A percentile compares a stretch with the other conserved stretches of the same genome.
phyloP scores from a whole-genome alignment of 768 basidiomycete species.

The Hygrophorus russula region DNA sequence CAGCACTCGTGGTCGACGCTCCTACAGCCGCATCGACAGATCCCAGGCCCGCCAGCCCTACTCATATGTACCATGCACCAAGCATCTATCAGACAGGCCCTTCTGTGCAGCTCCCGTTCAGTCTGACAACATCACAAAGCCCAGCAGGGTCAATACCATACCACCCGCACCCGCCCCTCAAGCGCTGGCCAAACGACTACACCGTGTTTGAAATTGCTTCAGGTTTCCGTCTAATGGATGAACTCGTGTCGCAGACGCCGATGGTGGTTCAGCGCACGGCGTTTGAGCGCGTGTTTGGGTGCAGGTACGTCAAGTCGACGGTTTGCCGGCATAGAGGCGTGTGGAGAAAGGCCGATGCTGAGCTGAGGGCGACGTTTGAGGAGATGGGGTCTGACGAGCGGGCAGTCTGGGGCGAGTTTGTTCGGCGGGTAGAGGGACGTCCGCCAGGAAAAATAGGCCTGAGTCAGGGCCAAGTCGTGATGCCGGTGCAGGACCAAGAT shows the following conservation, averaged over 20 bases:
- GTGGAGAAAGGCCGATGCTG: conserved; percentile 45
- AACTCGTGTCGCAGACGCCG: conserved; percentile 24
- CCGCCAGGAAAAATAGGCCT: conserved; percentile 17
- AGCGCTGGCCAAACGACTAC: conserved; percentile 72
- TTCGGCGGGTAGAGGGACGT: conserved; percentile 47
- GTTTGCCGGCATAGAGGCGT: conserved; percentile 63
- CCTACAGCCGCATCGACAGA: no score
- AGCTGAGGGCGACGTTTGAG: conserved; percentile 40
- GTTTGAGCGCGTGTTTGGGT: conserved; percentile 62
- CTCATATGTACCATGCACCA: background rate
- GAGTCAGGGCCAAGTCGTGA: background rate
- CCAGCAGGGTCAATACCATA: conserved; percentile 26
- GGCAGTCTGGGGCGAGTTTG: conserved; percentile 62
- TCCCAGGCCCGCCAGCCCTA: no score
- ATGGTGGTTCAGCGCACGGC: conserved; percentile 50
- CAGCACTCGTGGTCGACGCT: no score
- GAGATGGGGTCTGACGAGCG: conserved; percentile 42
- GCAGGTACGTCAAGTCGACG: conserved; percentile 63
- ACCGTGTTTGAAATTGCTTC: conserved; percentile 52
- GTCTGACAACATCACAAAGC: conserved; percentile 17
- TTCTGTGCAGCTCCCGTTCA: conserved; percentile 14
- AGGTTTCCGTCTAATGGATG: conserved; percentile 44
- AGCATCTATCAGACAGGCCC: conserved; percentile 3
- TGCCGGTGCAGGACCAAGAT: no score
- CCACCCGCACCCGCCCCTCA: conserved; percentile 52